phyloP scores from a whole-genome alignment of 2,329 filamentous ascomycete genomes.

The Neofusicoccum ribis region DNA sequence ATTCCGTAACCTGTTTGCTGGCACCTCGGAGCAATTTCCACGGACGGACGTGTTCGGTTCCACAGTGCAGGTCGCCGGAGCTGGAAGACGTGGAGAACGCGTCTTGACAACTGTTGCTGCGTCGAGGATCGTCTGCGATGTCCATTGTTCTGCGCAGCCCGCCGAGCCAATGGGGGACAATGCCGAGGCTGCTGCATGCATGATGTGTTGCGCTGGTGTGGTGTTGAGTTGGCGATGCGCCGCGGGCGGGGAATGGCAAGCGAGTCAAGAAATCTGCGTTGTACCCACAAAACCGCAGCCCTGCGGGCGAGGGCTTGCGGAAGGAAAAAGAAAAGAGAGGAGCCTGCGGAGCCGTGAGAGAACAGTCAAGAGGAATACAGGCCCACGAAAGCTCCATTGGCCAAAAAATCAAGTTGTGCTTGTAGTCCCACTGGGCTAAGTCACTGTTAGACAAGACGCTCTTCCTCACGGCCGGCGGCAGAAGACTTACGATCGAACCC shows the following conservation, averaged over 20 bases:
- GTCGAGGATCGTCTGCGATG: background rate
- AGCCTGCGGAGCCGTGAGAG: background rate
- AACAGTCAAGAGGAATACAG: background rate
- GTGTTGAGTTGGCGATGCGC: slow-evolving; percentile 8
- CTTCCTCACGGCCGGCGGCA: background rate
- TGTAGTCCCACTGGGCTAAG: slow-evolving; percentile 12
- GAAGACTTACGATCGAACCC: slow-evolving; percentile 18
- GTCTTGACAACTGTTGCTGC: background rate
- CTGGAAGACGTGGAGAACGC: background rate
- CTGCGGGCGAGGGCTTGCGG: background rate
- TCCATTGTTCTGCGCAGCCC: background rate
- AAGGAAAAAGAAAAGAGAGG: background rate
- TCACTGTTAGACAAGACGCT: background rate
- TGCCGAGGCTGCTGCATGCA: background rate
- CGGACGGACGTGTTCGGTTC: background rate
- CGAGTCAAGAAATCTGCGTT: background rate
- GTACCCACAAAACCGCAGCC: background rate
- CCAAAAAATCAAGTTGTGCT: background rate
- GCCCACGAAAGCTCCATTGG: background rate
- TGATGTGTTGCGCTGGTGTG: background rate
- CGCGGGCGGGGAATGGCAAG: background rate
- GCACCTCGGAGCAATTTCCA: background rate
- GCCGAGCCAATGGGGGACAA: background rate
- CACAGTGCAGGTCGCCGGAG: background rate
- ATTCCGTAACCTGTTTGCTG: background rate